These are phyloP conservation scores for Abrus precatorius DNA, from an alignment of 306 rosid species.

Conservation along the genomic window DNA sequence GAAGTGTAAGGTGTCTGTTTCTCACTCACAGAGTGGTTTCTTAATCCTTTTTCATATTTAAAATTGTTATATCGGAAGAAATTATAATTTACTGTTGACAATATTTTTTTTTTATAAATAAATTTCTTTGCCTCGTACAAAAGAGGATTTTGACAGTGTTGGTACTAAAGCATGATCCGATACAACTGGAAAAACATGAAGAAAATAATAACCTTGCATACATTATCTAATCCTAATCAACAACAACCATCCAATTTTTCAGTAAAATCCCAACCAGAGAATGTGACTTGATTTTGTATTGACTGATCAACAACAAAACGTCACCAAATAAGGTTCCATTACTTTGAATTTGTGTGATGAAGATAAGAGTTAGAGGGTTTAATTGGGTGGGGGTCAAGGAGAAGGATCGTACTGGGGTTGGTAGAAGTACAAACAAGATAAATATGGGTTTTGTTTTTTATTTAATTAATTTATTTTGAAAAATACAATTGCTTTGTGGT, in stretches of 20 bases:
- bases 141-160: not conserved
- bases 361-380: not conserved
- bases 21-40: not conserved
- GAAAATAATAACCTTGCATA: not conserved
- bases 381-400: too few species aligned
- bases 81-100: not conserved
- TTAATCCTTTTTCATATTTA: not conserved
- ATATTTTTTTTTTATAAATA: not conserved
- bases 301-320: conserved; percentile 10
- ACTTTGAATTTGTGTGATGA: not conserved
- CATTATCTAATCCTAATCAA: conserved; percentile 6
- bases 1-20: not conserved
- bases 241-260: not conserved
- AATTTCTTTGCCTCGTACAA: not conserved
- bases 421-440: too few species aligned
- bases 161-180: not conserved
- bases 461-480: too few species aligned
- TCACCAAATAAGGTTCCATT: conserved; percentile 15
- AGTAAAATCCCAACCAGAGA: not conserved
- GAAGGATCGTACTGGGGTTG: too few species aligned
- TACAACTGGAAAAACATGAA: not conserved
- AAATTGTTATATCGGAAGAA: not conserved
- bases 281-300: conserved; percentile 1
- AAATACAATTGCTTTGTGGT: too few species aligned
- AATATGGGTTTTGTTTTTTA: too few species aligned